Evolutionary conservation across 2,329 filamentous ascomycete genomes (phyloP).

Genomic region (Colletotrichum lindemuthianum): DNA sequence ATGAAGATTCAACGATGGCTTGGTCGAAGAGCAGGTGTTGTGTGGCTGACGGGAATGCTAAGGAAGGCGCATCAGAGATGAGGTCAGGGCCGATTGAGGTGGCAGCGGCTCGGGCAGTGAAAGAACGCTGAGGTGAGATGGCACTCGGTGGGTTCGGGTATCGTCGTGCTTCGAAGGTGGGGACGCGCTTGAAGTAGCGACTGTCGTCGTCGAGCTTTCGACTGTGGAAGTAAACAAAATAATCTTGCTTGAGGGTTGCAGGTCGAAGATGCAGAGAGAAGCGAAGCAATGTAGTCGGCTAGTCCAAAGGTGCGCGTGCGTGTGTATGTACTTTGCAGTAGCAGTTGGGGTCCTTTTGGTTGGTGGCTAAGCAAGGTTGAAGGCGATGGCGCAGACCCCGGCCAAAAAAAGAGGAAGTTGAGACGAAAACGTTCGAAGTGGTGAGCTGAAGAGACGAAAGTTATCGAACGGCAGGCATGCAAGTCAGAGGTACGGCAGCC

Average conservation of each 20-base stretch:
- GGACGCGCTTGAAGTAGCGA: conserved; percentile 15
- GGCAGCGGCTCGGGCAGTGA: conserved; percentile 3
- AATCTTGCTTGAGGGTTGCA: conserved; percentile 21
- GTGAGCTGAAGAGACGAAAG: conserved; percentile 8
- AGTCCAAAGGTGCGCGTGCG: conserved; percentile 21
- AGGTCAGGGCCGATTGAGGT: conserved; percentile 35
- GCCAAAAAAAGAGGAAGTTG: conserved; percentile 18
- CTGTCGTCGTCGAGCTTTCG: conserved; percentile 23
- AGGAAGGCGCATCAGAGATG: conserved; percentile 34
- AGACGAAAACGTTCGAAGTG: conserved; percentile 26
- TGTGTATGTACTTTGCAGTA: conserved; percentile 20
- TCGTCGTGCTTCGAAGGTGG: neutral
- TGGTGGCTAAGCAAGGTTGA: conserved; percentile 25
- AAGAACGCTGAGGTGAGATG: neutral
- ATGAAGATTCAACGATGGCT: conserved; percentile 23
- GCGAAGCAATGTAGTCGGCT: conserved; percentile 21
- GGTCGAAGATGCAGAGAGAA: neutral
- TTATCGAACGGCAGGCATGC: neutral
- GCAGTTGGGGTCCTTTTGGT: conserved; percentile 11
- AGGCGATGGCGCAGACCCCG: conserved; percentile 17
- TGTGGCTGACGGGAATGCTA: conserved; percentile 34
- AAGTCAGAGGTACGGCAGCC: no score
- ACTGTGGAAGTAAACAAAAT: conserved; percentile 12
- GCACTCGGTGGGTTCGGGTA: neutral
- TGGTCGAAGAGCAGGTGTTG: conserved; percentile 22